A percentile compares a stretch with the other conserved stretches of the same genome.
phyloP scores from a whole-genome alignment of 345 rosid species.

The Eucalyptus leucophloia region DNA sequence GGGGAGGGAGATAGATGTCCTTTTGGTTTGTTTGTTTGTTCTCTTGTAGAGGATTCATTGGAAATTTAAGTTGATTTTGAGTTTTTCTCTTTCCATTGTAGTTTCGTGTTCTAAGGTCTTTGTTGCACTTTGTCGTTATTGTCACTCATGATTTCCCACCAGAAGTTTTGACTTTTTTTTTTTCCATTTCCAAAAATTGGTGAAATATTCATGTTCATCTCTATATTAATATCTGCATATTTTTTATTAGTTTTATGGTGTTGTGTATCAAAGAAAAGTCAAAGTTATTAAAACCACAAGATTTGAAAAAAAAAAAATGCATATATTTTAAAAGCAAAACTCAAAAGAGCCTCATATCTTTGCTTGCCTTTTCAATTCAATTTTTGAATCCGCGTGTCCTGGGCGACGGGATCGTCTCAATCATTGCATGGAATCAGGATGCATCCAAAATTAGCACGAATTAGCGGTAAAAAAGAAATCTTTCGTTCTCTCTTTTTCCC shows the following conservation, averaged over 20 bases:
- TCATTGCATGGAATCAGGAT: background rate
- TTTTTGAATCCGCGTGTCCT: background rate
- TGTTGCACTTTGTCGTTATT: background rate
- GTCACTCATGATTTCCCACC: background rate
- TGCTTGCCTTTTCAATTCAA: background rate
- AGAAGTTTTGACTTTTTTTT: background rate
- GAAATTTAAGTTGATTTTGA: background rate
- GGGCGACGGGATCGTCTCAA: background rate
- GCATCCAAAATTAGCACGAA: background rate
- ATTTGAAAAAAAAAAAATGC: background rate
- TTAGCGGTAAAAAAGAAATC: background rate
- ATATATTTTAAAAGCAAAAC: background rate
- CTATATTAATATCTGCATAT: background rate
- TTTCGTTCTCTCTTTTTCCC: background rate
- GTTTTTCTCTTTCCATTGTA: background rate
- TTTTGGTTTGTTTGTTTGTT: background rate
- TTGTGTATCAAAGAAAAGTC: background rate
- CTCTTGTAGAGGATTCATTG: background rate
- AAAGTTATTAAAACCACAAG: background rate
- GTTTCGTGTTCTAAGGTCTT: background rate
- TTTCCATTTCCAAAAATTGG: background rate
- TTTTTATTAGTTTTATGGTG: background rate
- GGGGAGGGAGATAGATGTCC: background rate
- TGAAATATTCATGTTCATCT: background rate
- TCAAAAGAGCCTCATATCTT: background rate